Evolutionary conservation across 78 protist genomes (phyloP).

Genomic region (Protostelium mycophagum): DNA sequence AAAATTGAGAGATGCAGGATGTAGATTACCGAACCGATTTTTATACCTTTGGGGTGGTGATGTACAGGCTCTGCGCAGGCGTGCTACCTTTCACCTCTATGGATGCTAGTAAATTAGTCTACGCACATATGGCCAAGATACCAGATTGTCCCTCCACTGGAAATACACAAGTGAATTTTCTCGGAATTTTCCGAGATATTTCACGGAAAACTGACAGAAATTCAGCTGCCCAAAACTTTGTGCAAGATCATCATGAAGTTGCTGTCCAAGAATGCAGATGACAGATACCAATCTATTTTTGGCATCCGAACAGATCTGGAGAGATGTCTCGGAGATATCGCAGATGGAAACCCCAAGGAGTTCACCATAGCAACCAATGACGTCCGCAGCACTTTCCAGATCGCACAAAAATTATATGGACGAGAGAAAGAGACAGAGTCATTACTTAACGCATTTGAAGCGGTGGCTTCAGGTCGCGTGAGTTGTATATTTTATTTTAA

Average conservation of each 20-base stretch:
- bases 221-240: not conserved
- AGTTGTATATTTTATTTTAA: too few relatives aligned
- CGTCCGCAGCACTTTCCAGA: not conserved
- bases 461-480: not conserved
- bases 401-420: not conserved
- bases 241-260: not conserved
- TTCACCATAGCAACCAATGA: not conserved
- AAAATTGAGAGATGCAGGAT: too few relatives aligned
- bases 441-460: not conserved
- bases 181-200: not conserved
- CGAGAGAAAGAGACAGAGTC: not conserved
- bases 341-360: not conserved
- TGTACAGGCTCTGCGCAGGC: not conserved
- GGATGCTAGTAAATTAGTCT: not conserved
- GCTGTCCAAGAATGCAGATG: not conserved
- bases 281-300: not conserved
- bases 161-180: not conserved
- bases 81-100: not conserved
- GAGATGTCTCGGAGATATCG: not conserved
- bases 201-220: not conserved
- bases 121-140: not conserved
- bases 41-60: not conserved
- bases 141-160: not conserved
- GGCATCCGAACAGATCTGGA: not conserved
- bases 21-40: not conserved